Conservation (phyloP, 208 protist genomes). For the Phytomonas serpens region DNA sequence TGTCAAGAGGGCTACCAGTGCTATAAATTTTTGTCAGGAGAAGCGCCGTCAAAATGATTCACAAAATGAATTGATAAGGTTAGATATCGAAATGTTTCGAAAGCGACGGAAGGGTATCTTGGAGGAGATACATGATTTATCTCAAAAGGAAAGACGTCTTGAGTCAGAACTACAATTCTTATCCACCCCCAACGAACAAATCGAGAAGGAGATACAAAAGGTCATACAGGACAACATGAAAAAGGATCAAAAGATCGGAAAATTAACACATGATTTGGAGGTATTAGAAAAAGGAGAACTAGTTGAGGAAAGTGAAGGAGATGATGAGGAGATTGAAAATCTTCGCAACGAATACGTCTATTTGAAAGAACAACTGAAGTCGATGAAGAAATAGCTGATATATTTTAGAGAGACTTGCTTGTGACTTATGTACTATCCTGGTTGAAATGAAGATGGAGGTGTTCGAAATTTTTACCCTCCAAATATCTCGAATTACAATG, state of each 20-base stretch:
- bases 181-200: slow-evolving; percentile 10
- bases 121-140: slow-evolving; percentile 22
- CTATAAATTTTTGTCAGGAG: slow-evolving; percentile 35
- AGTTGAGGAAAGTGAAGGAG: slow-evolving; percentile 12
- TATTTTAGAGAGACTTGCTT: not conserved
- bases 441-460: not conserved
- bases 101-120: slow-evolving; percentile 46
- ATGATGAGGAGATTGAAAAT: slow-evolving; percentile 29
- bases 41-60: slow-evolving; percentile 58
- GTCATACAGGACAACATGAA: slow-evolving; percentile 13
- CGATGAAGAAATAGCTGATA: slow-evolving; percentile 9
- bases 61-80: slow-evolving; percentile 38
- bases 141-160: slow-evolving; percentile 32
- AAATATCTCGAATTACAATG: slow-evolving; percentile 8
- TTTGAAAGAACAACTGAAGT: slow-evolving; percentile 58
- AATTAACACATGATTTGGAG: slow-evolving; percentile 18
- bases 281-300: slow-evolving; percentile 8
- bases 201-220: slow-evolving; percentile 23
- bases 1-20: slow-evolving; percentile 46
- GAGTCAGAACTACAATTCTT: slow-evolving; percentile 33
- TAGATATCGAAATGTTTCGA: slow-evolving; percentile 64
- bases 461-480: not conserved
- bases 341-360: slow-evolving; percentile 71
- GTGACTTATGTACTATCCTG: slow-evolving; percentile 7
- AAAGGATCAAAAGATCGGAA: slow-evolving; percentile 13